Evolutionary conservation across 116 monocot genomes (phyloP), one percentile per base, ranked within the genome.

Genomic region (Phalaenopsis hybrid): DNA sequence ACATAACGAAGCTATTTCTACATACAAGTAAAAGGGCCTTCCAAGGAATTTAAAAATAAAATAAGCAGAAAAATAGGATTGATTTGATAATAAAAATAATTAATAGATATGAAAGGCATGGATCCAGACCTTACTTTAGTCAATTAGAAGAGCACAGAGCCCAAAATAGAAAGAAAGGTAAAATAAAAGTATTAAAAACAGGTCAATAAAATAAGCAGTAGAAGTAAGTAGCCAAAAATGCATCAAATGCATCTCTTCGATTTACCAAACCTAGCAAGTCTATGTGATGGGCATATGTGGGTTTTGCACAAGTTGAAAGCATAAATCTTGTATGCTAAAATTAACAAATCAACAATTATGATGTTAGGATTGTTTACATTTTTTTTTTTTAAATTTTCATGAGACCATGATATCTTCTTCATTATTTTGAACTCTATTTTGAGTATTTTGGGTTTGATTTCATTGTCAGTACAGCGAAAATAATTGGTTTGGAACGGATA

Each of bases 1-100:
- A 81, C n/a, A 12, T n/a, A 44, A 16, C 43, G 57, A 74, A 69
- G 20, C n/a, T 34, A 34, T 79, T 41, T 58, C 67, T 20, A 82
- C 43, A 44, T 8, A 75, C 44, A 75, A 75, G 2, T 37, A 75
- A 7, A 75, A 46, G 45, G 20, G 4, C 18, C 41, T 6, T 75
- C 4, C 17, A 43, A 44, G 18, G 45, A 65, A 65, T 65, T 31
- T 6, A 23, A 6, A 23, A 65, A 65, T 55, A 25, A 63, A 65
- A 25, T 65, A 65, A 65, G 21, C 21, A 2, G 21, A 23, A 65
- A 23, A 65, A 23, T 12, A 23, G 17, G 17, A 18, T 61, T 61
- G 61, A 25, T 21, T 58, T 1, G 8, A 41, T 41, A 65, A 65
- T 25, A 65, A 65, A 23, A 65, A 5, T 65, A 65, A 23, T 23